Evolutionary conservation across 257 asterid species (phyloP).

Genomic region (Henckelia pumila): DNA sequence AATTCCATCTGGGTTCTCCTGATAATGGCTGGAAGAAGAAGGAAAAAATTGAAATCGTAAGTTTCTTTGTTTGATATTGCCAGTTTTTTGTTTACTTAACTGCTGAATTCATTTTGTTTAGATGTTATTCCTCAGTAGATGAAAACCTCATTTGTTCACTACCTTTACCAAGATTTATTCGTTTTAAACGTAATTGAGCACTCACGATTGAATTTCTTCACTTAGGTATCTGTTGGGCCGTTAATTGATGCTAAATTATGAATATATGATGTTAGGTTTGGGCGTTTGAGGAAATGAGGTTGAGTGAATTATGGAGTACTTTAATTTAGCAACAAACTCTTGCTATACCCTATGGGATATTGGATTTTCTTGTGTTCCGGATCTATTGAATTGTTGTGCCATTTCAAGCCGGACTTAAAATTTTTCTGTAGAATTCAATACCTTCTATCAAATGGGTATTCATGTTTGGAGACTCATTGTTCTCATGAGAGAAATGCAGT

Average conservation of each 20-base stretch:
- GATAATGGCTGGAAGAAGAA: slow-evolving; percentile 10
- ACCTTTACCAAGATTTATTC: neutral
- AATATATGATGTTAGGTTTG: neutral
- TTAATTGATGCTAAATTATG: no score
- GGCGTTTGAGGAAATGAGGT: neutral
- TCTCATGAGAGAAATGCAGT: neutral
- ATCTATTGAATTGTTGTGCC: neutral
- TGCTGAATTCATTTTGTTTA: neutral
- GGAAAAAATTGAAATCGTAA: neutral
- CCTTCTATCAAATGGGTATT: neutral
- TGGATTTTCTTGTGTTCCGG: neutral
- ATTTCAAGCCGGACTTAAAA: neutral
- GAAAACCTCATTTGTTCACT: neutral
- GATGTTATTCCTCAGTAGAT: neutral
- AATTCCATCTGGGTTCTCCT: slow-evolving; percentile 2
- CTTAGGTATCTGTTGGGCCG: neutral
- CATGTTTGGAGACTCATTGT: neutral
- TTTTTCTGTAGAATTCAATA: neutral
- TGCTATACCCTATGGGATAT: neutral
- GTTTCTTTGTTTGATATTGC: neutral
- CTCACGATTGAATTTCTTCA: neutral
- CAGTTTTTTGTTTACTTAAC: neutral
- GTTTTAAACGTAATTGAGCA: neutral
- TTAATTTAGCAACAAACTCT: neutral
- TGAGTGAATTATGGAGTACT: neutral